Percentiles rank a stretch among this genome's conserved stretches.
These are phyloP conservation scores for Nakaseomyces delphensis DNA, from an alignment of 1,139 yeast species.

Conservation along the genomic window DNA sequence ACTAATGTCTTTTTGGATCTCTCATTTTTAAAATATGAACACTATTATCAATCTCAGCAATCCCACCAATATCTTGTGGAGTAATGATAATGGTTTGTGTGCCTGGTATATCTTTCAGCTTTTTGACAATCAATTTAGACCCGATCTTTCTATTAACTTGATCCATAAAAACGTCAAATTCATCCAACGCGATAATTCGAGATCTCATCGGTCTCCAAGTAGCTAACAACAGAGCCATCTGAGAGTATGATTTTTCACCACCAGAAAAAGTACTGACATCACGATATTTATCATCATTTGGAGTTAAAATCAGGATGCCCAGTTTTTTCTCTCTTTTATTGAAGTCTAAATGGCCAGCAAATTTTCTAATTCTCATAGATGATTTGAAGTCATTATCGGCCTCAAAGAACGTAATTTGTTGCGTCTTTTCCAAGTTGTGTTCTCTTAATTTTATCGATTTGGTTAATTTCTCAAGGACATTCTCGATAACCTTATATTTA, in stretches of 20 bases:
- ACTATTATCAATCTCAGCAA: conserved; percentile 57
- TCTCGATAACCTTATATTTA: conserved; percentile 29
- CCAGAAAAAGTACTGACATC: conserved; percentile 85
- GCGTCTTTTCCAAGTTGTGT: conserved; percentile 43
- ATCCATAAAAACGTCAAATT: conserved; percentile 97
- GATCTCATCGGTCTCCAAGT: conserved; percentile 93
- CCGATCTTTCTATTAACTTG: conserved; percentile 80
- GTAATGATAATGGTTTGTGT: conserved; percentile 90
- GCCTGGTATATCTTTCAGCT: conserved; percentile 47
- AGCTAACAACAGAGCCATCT: conserved; percentile 75
- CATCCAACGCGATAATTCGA: conserved; percentile 82
- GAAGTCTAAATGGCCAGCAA: conserved; percentile 61
- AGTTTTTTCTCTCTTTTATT: conserved; percentile 46
- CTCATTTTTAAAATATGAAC: conserved; percentile 64
- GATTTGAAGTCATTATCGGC: conserved; percentile 49
- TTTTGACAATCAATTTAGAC: conserved; percentile 61
- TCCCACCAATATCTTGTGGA: conserved; percentile 82
- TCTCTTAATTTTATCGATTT: conserved; percentile 42
- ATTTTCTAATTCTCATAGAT: conserved; percentile 60
- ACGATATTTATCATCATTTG: conserved; percentile 49
- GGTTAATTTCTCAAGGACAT: conserved; percentile 30
- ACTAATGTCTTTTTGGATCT: conserved; percentile 32
- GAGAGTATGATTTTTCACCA: conserved; percentile 93
- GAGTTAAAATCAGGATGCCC: conserved; percentile 49
- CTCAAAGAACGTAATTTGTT: conserved; percentile 35